These are phyloP conservation scores for Peniophora sp. DNA, from an alignment of 1,284 basidiomycete species.

Conservation along the genomic window DNA sequence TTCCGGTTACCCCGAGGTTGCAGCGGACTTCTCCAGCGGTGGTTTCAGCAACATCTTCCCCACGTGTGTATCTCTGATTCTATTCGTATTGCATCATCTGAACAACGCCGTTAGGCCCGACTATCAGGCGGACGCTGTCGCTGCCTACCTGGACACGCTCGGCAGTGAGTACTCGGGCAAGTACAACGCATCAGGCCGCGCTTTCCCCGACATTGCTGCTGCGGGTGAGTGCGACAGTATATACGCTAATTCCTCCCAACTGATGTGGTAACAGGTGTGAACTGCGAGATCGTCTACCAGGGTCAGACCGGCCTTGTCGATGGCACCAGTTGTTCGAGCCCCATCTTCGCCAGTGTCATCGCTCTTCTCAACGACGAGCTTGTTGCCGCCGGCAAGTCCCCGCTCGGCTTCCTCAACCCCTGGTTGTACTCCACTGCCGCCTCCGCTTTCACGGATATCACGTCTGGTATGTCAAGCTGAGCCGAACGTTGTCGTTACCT, in stretches of 20 bases:
- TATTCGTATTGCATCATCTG: not conserved
- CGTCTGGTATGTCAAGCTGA: conserved; percentile 25
- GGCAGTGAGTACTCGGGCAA: conserved; percentile 19
- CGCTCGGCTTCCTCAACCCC: conserved; percentile 58
- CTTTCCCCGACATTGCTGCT: conserved; percentile 40
- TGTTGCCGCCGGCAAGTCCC: conserved; percentile 35
- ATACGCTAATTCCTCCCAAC: too few relatives aligned
- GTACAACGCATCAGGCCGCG: conserved; percentile 17
- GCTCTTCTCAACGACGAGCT: conserved; percentile 53
- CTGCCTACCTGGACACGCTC: conserved; percentile 20
- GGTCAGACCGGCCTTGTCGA: conserved; percentile 37
- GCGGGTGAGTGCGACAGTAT: conserved; percentile 29
- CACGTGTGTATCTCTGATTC: not conserved
- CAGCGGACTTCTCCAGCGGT: conserved; percentile 32
- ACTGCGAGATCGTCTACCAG: conserved; percentile 51
- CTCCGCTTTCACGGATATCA: conserved; percentile 53
- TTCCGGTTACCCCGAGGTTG: conserved; percentile 40
- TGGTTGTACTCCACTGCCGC: conserved; percentile 42
- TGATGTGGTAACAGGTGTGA: conserved; percentile 3
- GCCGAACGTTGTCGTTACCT: not conserved
- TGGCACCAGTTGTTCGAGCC: conserved; percentile 52
- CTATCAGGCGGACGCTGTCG: conserved; percentile 30
- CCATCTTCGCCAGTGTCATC: conserved; percentile 53
- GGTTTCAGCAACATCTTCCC: conserved; percentile 40
- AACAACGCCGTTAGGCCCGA: conserved; percentile 14